Evolutionary conservation across 2,329 filamentous ascomycete genomes (phyloP).

Genomic region (Talaromyces funiculosus): DNA sequence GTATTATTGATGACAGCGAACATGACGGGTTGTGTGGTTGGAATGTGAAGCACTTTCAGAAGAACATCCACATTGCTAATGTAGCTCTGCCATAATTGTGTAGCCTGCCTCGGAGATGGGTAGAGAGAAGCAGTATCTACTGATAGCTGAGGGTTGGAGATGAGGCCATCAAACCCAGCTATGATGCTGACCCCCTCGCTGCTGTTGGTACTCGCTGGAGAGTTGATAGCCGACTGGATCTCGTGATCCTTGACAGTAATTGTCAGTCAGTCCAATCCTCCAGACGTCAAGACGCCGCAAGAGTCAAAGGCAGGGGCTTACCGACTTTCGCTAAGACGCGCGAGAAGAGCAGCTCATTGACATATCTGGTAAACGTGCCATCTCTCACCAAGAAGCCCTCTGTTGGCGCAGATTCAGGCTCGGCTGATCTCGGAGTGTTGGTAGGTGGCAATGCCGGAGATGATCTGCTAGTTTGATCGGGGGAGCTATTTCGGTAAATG

Average conservation of each 20-base stretch:
- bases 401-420: neutral
- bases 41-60: slow-evolving; percentile 20
- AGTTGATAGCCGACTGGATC: slow-evolving; percentile 18
- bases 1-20: slow-evolving; percentile 19
- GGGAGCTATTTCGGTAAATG: neutral
- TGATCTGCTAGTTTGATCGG: neutral
- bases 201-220: neutral
- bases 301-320: neutral
- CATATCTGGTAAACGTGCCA: slow-evolving; percentile 21
- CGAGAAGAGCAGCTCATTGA: slow-evolving; percentile 26
- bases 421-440: neutral
- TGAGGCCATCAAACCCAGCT: slow-evolving; percentile 10
- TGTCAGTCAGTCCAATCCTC: neutral
- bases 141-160: slow-evolving; percentile 4
- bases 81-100: slow-evolving; percentile 19
- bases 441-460: neutral
- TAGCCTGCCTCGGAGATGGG: slow-evolving; percentile 13
- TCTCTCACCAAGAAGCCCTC: slow-evolving; percentile 21
- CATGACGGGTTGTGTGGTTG: slow-evolving; percentile 17
- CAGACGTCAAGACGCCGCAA: neutral
- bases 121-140: neutral
- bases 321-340: slow-evolving; percentile 21
- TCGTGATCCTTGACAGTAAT: slow-evolving; percentile 18
- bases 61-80: slow-evolving; percentile 20
- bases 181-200: neutral